Evolutionary conservation across 1,139 yeast species (phyloP), one percentile per base, ranked within the genome.

Genomic region (Suhomyces choctaworum): DNA sequence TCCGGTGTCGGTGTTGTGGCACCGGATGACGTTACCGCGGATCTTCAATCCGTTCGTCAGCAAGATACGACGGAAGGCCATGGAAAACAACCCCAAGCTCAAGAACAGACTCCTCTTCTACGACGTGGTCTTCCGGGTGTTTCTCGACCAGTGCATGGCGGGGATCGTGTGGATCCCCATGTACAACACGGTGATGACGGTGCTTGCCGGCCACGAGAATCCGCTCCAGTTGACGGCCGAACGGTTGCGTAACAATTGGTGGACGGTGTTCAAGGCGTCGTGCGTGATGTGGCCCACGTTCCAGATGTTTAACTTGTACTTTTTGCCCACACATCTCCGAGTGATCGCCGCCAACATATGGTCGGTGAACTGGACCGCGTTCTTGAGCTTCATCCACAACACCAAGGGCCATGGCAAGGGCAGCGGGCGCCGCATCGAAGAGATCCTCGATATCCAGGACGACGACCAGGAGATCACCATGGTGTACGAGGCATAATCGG

Each of bases 1-100:
- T 0, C 90, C 95, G 10, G 62, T 86, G 27, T 87, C 87, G 15
- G 81, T 78, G 37, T 65, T 66, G 38, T 84, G 94, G 86, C 87
- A 82, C 54, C 73, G 73, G 12, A 64, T 60, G 30, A 60, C 78
- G 8, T 60, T 87, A 16, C 78, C 83, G 22, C 61, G 51, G 23
- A 54, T 82, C 8, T 64, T 61, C 34, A 69, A 66, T 41, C 79
- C 78, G 5, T 64, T 67, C 27, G 41, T 66, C 4, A 42, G 42
- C 16, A 41, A 47, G 8, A 31, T 34, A 9, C 42, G 33, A 31
- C 42, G 44, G 13, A 37, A 31, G 38, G 50, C 41, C 26, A 47
- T 31, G 48, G 43, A 33, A 45, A 43, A 22, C 42, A 25, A 24
- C 37, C 47, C 42, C 35, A 46, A 27, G 31, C 46, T 44, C 2